Base-by-base conservation (phyloP, 2,329 filamentous ascomycete genomes). In the Epicoccum nigrum region DNA sequence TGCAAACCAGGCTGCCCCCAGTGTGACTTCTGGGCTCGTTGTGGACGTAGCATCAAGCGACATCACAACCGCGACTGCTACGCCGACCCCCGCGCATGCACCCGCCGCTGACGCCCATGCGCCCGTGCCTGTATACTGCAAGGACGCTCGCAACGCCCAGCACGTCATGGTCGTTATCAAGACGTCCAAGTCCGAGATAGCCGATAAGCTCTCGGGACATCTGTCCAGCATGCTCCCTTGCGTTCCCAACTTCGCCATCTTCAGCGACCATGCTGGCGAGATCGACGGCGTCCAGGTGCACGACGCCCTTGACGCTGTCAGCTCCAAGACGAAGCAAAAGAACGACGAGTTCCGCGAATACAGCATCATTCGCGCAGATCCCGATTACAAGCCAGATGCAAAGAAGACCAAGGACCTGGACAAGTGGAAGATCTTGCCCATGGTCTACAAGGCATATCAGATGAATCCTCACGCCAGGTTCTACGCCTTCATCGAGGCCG, bases 381-480 rank as follows among this genome's bases (percentile, higher is more conserved):
- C 76, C 43, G 63, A 74, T 69, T 55, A 73, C 68, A 54, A 76
- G 72, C 56, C 64, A 2, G 73, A 73, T 20, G 63, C 67, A 9
- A 73, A 70, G 12, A 81, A 63, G 79, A 78, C 54, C 68, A 78
- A 8, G 75, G 76, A 47, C 75, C 76, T 84, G 30, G 81, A 84
- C 56, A 83, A 83, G 58, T 84, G 81, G 81, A 84, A 83, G 63
- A 80, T 82, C 55, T 67, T 84, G 16, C 81, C 81, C 6, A 78
- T 83, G 73, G 77, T 81, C 2, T 78, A 82, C 58, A 76, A 79
- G 58, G 75, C 80, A 0, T 72, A 77, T 33, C 63, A 65, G 17
- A 56, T 74, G 54, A 62, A 59, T 2, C 69, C 70, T 7, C 33
- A 55, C 9, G 56, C 57, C 17, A 58, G 51, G 7, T 73, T 70